Conservation (phyloP, 139 green algal genomes). For the Micractinium conductrix region DNA sequence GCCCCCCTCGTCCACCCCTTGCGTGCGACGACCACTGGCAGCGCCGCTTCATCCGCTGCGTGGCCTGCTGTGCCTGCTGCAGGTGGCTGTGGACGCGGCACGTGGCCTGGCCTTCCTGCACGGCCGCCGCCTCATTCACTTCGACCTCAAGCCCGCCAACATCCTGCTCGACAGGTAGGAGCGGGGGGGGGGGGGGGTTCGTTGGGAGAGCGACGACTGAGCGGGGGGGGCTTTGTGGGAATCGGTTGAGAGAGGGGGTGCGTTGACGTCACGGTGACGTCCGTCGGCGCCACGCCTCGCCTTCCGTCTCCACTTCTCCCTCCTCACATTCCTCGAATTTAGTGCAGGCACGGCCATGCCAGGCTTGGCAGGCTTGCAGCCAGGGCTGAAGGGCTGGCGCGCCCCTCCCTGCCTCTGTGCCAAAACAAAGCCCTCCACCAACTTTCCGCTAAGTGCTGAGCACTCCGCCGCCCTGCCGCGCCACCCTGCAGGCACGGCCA, state of each 20-base stretch:
- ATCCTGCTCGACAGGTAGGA: slow-evolving; percentile 39
- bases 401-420: too few relatives aligned
- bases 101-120: slow-evolving; percentile 48
- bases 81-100: slow-evolving; percentile 46
- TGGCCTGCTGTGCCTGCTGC: not conserved
- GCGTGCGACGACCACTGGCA: not conserved
- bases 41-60: not conserved
- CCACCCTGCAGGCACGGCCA: slow-evolving; percentile 24
- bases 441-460: not conserved
- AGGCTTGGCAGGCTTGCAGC: too few relatives aligned
- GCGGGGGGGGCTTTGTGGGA: too few relatives aligned
- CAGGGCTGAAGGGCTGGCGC: too few relatives aligned
- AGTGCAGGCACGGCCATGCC: too few relatives aligned
- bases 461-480: not conserved
- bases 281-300: too few relatives aligned
- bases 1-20: not conserved
- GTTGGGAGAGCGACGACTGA: not conserved
- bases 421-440: not conserved
- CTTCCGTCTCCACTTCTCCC: too few relatives aligned
- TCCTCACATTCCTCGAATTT: too few relatives aligned
- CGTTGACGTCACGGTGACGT: not conserved
- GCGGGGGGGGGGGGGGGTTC: not conserved
- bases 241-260: too few relatives aligned
- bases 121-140: not conserved
- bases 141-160: slow-evolving; percentile 34